phyloP scores from a whole-genome alignment of 257 asterid genomes.

The Lycium barbarum region DNA sequence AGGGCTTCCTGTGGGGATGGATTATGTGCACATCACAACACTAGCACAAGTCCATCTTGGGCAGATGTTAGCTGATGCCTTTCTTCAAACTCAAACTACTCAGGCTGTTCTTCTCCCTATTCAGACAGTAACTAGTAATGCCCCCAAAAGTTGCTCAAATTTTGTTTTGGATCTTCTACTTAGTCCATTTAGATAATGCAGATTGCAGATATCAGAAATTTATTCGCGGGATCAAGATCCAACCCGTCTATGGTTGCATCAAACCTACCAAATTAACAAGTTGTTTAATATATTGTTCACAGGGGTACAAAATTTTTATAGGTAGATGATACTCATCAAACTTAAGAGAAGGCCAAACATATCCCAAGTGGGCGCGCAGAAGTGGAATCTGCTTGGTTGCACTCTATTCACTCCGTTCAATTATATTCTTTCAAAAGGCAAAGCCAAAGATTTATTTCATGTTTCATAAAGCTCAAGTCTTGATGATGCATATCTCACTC shows the following conservation, averaged over 20 bases:
- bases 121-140: constrained; percentile 40
- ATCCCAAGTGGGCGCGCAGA: not conserved
- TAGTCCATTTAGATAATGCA: constrained; percentile 35
- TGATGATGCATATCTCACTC: not conserved
- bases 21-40: constrained; percentile 47
- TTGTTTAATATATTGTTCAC: not conserved
- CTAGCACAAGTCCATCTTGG: constrained; percentile 47
- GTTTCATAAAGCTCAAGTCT: constrained; percentile 3
- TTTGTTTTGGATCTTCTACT: constrained; percentile 37
- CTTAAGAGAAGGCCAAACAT: constrained; percentile 3
- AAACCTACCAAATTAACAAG: not conserved
- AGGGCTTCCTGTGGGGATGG: constrained; percentile 43
- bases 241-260: not conserved
- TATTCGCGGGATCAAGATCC: not conserved
- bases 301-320: not conserved
- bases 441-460: not conserved
- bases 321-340: not conserved
- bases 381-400: not conserved
- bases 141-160: constrained; percentile 34
- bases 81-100: constrained; percentile 37
- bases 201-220: not conserved
- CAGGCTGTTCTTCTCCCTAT: constrained; percentile 51
- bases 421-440: not conserved
- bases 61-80: constrained; percentile 43
- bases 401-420: not conserved